Evolutionary conservation across 768 basidiomycete genomes (phyloP), one percentile per base, ranked within the genome.

Genomic region (Russula vinacea): DNA sequence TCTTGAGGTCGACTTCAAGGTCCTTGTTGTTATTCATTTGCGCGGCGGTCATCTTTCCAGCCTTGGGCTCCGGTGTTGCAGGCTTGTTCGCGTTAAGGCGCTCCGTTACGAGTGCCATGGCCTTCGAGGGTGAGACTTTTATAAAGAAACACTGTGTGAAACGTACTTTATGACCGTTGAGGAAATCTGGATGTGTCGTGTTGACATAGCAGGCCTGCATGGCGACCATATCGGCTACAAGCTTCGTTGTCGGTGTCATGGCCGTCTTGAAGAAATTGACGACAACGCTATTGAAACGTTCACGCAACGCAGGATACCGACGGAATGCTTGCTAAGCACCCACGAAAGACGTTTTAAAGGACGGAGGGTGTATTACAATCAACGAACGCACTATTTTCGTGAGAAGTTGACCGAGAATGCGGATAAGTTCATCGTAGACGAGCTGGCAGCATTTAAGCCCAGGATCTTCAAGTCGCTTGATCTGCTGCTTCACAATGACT

Each of bases 141-240:
- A 2, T 29, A 26, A 33, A n/a, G 40, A n/a, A 44, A 47, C 4
- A 22, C 9, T 17, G 24, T 19, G 53, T 50, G 14, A 26, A 10
- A 71, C 71, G 44, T 60, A 82, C 89, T 78, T 89, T 94, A 78
- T 99, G 96, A 26, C 97, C 97, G 66, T 87, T 91, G 73, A 99
- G 84, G 78, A 99, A 98, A 77, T 99, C 97, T 1, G 97, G 97
- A 74, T 99, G 97, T 1, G 96, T 98, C 16, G 97, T 98, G 78
- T 99, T 99, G 71, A 99, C 89, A 74, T 98, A 99, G 74, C 94
- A 96, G 42, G 95, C 94, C 79, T 98, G 96, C 94, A 98, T 98
- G 89, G 91, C 76, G 57, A 98, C 94, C 79, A 99, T 84, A 70
- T 99, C 96, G 11, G 83, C 74, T 14, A 99, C 96, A 52, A 99